Evolutionary conservation across 148 eudicot species (phyloP).

Genomic region (Euryodendron excelsum): DNA sequence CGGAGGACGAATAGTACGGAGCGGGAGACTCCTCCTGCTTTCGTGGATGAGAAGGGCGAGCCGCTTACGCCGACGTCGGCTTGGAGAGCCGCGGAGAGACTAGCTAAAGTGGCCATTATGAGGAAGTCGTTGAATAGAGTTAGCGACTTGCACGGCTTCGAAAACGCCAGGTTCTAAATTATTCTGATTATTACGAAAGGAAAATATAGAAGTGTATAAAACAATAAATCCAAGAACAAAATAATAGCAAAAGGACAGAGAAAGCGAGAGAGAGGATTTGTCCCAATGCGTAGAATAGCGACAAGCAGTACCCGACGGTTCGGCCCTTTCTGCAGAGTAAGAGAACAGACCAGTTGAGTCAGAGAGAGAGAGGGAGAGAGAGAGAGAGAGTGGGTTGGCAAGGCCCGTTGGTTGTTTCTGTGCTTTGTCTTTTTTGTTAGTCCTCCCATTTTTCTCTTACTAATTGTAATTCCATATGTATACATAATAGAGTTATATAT

Average conservation of each 20-base stretch:
- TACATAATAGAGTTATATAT: too few relatives aligned
- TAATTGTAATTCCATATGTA: too few relatives aligned
- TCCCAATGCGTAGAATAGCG: not conserved
- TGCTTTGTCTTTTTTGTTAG: too few relatives aligned
- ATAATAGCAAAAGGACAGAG: not conserved
- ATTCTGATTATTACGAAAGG: not conserved
- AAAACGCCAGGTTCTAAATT: constrained; percentile 76
- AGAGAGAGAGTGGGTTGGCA: too few relatives aligned
- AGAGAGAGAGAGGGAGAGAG: not conserved
- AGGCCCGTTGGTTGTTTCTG: too few relatives aligned
- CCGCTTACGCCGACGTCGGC: constrained; percentile 91
- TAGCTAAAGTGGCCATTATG: constrained; percentile 92
- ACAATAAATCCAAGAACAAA: not conserved
- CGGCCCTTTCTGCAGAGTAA: constrained; percentile 22
- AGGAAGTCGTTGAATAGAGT: constrained; percentile 77
- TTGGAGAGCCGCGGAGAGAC: constrained; percentile 93
- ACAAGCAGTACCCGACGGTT: constrained; percentile 23
- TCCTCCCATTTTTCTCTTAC: too few relatives aligned
- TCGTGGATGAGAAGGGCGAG: constrained; percentile 69
- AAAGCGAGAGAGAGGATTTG: not conserved
- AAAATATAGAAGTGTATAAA: not conserved
- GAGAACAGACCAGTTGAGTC: not conserved
- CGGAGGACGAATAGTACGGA: constrained; percentile 23
- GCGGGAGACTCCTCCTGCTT: constrained; percentile 23
- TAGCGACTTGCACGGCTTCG: constrained; percentile 98